phyloP scores from a whole-genome alignment of 495 filamentous ascomycete species.

The Xylaria sp. region DNA sequence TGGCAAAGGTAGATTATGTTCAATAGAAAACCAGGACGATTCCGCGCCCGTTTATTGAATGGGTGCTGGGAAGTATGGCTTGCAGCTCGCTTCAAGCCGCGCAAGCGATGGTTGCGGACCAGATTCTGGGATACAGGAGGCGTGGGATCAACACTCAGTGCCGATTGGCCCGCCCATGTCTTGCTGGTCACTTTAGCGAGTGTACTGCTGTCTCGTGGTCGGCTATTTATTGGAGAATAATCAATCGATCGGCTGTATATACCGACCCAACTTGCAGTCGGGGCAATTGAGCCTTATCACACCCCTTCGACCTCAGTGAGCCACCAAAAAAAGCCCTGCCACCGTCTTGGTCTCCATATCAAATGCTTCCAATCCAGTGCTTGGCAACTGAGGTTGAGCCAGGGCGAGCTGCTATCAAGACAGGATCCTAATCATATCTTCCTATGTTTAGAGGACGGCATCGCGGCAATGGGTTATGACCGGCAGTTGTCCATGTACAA shows the following conservation, averaged over 20 bases:
- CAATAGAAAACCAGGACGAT: conserved; percentile 3
- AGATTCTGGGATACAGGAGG: conserved; percentile 18
- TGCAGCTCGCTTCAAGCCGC: conserved; percentile 18
- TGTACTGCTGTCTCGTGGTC: conserved; percentile 19
- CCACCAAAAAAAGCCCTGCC: background rate
- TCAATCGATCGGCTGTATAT: conserved; percentile 12
- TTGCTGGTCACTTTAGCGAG: conserved; percentile 7
- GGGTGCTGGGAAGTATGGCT: background rate
- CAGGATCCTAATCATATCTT: background rate
- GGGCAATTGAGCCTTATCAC: conserved; percentile 8
- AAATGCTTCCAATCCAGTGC: background rate
- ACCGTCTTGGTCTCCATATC: background rate
- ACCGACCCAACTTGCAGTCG: conserved; percentile 7
- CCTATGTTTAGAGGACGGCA: background rate
- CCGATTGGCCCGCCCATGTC: conserved; percentile 16
- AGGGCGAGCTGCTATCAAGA: background rate
- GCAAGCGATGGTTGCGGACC: conserved; percentile 17
- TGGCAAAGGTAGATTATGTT: conserved; percentile 13
- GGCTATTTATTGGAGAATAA: conserved; percentile 17
- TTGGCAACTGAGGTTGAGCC: background rate
- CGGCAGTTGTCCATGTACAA: conserved; percentile 4
- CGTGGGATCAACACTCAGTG: conserved; percentile 9
- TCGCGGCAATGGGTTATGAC: background rate
- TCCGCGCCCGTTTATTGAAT: conserved; percentile 5
- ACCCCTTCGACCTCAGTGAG: background rate